Evolutionary conservation across 768 basidiomycete genomes (phyloP).

Genomic region (Dentipellis fragilis): DNA sequence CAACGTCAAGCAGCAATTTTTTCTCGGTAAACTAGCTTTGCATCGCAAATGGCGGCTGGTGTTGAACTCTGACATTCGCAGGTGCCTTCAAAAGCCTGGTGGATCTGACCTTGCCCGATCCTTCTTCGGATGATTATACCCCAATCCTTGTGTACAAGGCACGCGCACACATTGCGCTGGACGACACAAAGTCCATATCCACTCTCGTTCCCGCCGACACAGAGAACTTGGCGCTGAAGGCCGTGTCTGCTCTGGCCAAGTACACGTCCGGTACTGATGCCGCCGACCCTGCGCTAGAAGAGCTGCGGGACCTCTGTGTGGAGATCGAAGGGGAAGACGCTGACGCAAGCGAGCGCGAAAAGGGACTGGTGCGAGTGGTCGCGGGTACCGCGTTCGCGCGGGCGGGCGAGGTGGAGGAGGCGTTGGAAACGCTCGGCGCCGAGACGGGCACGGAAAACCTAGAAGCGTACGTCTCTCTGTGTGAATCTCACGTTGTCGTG

Average conservation of each 20-base stretch:
- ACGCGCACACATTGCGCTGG: conserved; percentile 66
- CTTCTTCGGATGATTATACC: conserved; percentile 52
- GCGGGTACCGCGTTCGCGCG: conserved; percentile 82
- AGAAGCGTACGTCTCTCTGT: conserved; percentile 61
- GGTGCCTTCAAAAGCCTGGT: conserved; percentile 64
- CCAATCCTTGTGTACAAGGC: conserved; percentile 68
- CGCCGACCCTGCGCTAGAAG: conserved; percentile 55
- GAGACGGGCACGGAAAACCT: conserved; percentile 62
- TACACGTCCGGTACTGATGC: conserved; percentile 38
- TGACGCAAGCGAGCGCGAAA: conserved; percentile 58
- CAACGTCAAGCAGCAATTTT: conserved; percentile 67
- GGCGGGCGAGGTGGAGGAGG: conserved; percentile 85
- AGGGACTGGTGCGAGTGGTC: conserved; percentile 63
- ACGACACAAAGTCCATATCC: conserved; percentile 45
- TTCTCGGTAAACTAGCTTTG: conserved; percentile 37
- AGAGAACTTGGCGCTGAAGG: conserved; percentile 60
- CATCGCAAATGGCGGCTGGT: neutral
- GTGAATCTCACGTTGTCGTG: conserved; percentile 4
- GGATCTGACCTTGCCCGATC: conserved; percentile 44
- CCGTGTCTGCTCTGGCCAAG: conserved; percentile 63
- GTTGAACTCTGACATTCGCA: conserved; percentile 14
- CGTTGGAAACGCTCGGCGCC: conserved; percentile 74
- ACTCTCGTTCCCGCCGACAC: conserved; percentile 45
- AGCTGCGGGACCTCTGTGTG: conserved; percentile 75
- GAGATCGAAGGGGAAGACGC: conserved; percentile 78